Evolutionary conservation across 768 basidiomycete genomes (phyloP).

Genomic region (Russula sp.): DNA sequence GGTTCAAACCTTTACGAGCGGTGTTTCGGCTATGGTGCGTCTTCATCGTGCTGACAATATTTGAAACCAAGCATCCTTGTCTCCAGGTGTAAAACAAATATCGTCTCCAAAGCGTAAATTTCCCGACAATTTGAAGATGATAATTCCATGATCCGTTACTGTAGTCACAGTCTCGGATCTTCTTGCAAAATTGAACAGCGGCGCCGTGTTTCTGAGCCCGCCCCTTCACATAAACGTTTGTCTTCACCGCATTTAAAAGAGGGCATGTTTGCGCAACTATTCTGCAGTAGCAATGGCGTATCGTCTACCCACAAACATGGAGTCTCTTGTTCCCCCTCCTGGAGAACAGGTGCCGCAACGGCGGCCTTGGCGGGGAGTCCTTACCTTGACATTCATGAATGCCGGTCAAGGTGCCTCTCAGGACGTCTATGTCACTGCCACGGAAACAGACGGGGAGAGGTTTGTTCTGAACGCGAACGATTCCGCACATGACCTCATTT

Average conservation of each 20-base stretch:
- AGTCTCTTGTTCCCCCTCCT: slow-evolving; percentile 56
- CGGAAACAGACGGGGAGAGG: slow-evolving; percentile 72
- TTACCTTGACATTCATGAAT: slow-evolving; percentile 51
- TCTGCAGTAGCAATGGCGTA: slow-evolving; percentile 47
- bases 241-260: slow-evolving; percentile 19
- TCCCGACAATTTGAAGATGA: background rate
- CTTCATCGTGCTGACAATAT: slow-evolving; percentile 4
- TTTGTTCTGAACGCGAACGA: slow-evolving; percentile 39
- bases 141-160: background rate
- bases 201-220: no score
- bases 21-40: slow-evolving; percentile 11
- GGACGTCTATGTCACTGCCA: slow-evolving; percentile 57
- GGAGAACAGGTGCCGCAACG: slow-evolving; percentile 43
- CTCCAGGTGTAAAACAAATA: no score
- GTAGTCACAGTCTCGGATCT: slow-evolving; percentile 5
- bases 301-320: slow-evolving; percentile 60
- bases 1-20: slow-evolving; percentile 7
- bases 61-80: background rate
- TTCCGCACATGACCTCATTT: slow-evolving; percentile 12
- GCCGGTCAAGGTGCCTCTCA: slow-evolving; percentile 45
- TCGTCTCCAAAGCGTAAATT: background rate
- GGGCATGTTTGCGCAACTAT: slow-evolving; percentile 7
- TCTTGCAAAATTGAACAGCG: background rate
- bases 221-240: background rate
- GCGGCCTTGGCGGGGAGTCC: slow-evolving; percentile 56